Conservation (phyloP, 164 flowering plant species). For the Berberis thunbergii region DNA sequence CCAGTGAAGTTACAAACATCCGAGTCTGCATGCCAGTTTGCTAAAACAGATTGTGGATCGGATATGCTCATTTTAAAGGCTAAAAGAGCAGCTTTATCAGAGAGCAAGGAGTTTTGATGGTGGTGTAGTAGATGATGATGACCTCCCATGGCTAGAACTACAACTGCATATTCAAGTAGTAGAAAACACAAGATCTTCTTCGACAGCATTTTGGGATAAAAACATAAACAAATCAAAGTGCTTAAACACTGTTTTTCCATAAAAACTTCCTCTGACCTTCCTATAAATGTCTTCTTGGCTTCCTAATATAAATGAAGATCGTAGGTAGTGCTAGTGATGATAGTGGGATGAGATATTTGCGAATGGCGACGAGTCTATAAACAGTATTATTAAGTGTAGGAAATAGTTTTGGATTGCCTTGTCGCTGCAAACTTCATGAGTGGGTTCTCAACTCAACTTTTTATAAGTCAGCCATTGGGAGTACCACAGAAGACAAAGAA, state of each 20-base stretch:
- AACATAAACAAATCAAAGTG: neutral
- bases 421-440: neutral
- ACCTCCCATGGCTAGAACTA: neutral
- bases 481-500: neutral
- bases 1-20: constrained; percentile 23
- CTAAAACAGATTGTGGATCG: constrained; percentile 29
- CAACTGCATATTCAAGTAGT: neutral
- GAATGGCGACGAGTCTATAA: neutral
- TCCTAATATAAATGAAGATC: neutral
- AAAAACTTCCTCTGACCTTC: neutral
- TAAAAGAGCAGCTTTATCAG: constrained; percentile 35
- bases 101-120: constrained; percentile 18
- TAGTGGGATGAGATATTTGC: neutral
- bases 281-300: neutral
- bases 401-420: neutral
- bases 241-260: neutral
- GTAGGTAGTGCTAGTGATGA: neutral
- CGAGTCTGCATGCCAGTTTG: constrained; percentile 28
- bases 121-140: constrained; percentile 7
- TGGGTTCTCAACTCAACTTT: neutral
- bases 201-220: neutral
- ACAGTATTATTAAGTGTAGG: neutral
- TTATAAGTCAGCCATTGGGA: neutral
- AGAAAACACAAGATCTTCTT: constrained; percentile 1
- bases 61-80: constrained; percentile 24